Base-by-base conservation (phyloP, 1,284 basidiomycete species). In the Cryptococcus maquisensis region DNA sequence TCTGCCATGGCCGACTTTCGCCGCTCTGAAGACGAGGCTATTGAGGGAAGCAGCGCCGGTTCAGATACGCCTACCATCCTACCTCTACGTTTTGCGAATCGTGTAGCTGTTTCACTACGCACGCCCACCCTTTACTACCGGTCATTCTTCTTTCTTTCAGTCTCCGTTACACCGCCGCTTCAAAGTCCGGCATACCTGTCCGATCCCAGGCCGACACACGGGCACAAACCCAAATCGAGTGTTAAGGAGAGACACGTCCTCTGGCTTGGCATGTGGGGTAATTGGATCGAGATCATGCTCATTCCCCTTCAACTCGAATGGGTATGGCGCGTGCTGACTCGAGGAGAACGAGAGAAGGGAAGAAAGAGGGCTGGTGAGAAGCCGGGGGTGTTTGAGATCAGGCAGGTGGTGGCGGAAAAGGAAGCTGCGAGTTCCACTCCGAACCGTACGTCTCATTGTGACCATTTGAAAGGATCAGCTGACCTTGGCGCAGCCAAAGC, bases 1-100 rank as follows among this genome's bases (percentile, higher is more conserved):
- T 87, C 90, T 57, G 92, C 97, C 72, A 83, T 98, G 55, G 90
- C 86, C 59, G 86, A 87, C 57, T 84, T 97, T 67, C 87, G 92
- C 35, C 64, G 68, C 7, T 64, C 67, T 66, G 86, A 87, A 26
- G 57, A 59, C 37, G 57, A 59, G 38, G 59, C 69, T 77, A 59
- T 56, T 3, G 48, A 51, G 32, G 52, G 51, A 32, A 43, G 39
- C 16, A 48, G 21, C 4, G 39, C 35, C 20, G 47, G 47, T 1
- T 26, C 44, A 12, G 44, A 48, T 20, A 48, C 47, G 9, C 18
- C 47, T 24, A 48, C n/a, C 57, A 56, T 28, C 50, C 57, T 20
- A 63, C 72, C 85, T 35, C 89, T 95, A 71, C 87, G 90, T 73
- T 96, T 94, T 72, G 86, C 87, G 56, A 93, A 89, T 77, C 87